Percentiles rank a stretch among this genome's conserved stretches.
Evolutionary conservation across 805 yeast genomes (phyloP).

Genomic region (Candida rishiriensis): DNA sequence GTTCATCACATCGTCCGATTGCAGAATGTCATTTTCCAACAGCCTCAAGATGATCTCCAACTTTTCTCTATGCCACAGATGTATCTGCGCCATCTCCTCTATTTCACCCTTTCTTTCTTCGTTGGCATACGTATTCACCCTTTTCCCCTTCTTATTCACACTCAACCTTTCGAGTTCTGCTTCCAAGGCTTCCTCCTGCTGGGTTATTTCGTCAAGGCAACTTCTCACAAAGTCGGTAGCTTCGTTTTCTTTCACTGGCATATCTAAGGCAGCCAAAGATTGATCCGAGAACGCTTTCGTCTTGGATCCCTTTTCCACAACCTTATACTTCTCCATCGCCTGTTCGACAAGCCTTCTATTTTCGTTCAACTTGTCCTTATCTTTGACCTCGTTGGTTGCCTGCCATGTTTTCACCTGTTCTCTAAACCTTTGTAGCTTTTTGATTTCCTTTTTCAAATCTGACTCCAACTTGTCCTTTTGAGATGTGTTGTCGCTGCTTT

Average conservation of each 20-base stretch:
- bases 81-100: constrained; percentile 65
- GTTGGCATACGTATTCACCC: constrained; percentile 30
- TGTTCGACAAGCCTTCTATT: constrained; percentile 35
- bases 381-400: constrained; percentile 49
- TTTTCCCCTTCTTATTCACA: constrained; percentile 51
- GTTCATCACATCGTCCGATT: constrained; percentile 67
- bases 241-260: constrained; percentile 71
- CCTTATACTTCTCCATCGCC: constrained; percentile 61
- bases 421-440: constrained; percentile 53
- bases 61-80: constrained; percentile 71
- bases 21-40: constrained; percentile 73
- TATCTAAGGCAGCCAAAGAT: constrained; percentile 43
- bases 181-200: constrained; percentile 75
- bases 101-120: constrained; percentile 51
- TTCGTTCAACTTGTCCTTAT: constrained; percentile 41
- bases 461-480: constrained; percentile 54
- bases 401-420: constrained; percentile 60
- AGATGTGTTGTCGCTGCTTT: constrained; percentile 42
- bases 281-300: constrained; percentile 57
- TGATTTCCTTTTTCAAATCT: constrained; percentile 57
- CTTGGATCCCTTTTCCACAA: constrained; percentile 52
- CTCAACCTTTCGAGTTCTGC: constrained; percentile 57
- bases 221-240: constrained; percentile 65
- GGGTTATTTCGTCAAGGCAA: constrained; percentile 71
- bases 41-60: constrained; percentile 73